Evolutionary conservation across 2,329 filamentous ascomycete species (phyloP).

Genomic region (Dryadomyces quercivorus): DNA sequence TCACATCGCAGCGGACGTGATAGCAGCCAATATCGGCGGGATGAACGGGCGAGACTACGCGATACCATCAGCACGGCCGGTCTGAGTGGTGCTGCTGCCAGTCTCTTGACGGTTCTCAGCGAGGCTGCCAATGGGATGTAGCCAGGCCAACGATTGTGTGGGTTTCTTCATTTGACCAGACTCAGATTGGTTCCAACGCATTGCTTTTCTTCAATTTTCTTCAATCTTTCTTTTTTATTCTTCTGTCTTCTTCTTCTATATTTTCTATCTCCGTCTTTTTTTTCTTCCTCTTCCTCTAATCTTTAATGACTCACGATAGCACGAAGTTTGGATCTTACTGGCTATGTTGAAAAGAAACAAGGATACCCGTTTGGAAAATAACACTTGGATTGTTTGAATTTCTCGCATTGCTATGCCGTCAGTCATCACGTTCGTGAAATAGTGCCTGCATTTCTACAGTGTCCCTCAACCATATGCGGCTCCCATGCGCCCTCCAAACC

Average conservation of each 20-base stretch:
- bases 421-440: no score
- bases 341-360: no score
- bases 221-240: neutral
- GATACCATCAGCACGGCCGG: constrained; percentile 45
- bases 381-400: no score
- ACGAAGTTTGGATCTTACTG: neutral
- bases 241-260: neutral
- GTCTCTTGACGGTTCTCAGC: constrained; percentile 42
- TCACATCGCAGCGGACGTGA: neutral
- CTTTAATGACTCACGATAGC: neutral
- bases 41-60: constrained; percentile 26
- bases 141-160: neutral
- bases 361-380: no score
- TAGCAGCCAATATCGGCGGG: constrained; percentile 4
- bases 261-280: neutral
- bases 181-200: neutral
- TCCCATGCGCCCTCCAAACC: no score
- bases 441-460: no score
- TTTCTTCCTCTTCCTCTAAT: constrained; percentile 1
- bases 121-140: constrained; percentile 35
- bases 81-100: constrained; percentile 48
- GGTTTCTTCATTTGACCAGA: neutral
- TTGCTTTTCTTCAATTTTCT: no score
- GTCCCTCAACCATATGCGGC: no score
- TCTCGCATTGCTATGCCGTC: no score